Evolutionary conservation across 148 eudicot genomes (phyloP).

Genomic region (Polygonum aviculare): DNA sequence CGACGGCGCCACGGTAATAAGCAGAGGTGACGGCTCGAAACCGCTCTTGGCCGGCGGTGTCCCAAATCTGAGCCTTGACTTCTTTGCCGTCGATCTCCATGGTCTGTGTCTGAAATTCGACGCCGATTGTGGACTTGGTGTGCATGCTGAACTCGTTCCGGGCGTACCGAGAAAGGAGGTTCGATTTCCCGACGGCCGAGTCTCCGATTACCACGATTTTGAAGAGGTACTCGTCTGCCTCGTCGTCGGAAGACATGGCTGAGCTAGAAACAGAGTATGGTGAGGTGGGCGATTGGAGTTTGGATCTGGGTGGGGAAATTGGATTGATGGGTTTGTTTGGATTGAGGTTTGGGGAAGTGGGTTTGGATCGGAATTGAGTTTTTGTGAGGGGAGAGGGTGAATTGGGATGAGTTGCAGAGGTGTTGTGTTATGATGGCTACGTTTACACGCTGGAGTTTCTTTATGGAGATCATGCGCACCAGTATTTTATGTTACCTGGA

Average conservation of each 20-base stretch:
- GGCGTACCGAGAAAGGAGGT: conserved; percentile 41
- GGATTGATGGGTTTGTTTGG: conserved; percentile 22
- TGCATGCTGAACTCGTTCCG: conserved; percentile 51
- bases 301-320: conserved; percentile 13
- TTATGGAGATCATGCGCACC: conserved; percentile 9
- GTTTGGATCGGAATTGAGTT: neutral
- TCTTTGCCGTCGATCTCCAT: conserved; percentile 54
- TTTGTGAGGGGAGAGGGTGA: conserved; percentile 6
- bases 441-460: neutral
- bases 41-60: conserved; percentile 64
- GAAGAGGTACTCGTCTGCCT: conserved; percentile 58
- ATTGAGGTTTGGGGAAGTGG: conserved; percentile 7
- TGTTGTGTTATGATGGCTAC: neutral
- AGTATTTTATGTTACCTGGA: neutral
- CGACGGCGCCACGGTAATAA: conserved; percentile 66
- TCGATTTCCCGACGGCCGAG: conserved; percentile 62
- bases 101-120: conserved; percentile 53
- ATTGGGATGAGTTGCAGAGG: conserved; percentile 6
- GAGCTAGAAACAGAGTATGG: neutral
- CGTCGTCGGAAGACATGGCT: conserved; percentile 47
- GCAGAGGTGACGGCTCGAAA: conserved; percentile 72
- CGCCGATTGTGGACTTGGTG: conserved; percentile 58
- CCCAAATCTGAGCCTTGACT: conserved; percentile 71
- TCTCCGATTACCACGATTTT: conserved; percentile 62
- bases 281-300: neutral